phyloP scores from a whole-genome alignment of 2,329 filamentous ascomycete species.

The Gnomoniopsis sp. region DNA sequence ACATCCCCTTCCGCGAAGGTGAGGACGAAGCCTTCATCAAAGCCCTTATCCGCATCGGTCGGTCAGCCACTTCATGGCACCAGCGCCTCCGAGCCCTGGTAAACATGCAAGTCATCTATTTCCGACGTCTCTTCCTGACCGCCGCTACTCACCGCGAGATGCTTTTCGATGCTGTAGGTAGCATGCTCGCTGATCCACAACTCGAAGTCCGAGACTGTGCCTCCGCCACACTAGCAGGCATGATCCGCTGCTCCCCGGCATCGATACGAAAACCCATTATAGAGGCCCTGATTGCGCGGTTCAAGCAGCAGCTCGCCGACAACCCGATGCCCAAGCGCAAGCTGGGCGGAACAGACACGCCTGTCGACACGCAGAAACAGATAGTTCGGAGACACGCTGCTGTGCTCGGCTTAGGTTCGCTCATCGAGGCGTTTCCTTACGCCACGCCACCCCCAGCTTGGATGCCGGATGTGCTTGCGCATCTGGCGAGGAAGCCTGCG shows the following conservation, averaged over 20 bases:
- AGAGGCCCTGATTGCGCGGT: constrained; percentile 69
- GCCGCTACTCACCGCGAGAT: constrained; percentile 69
- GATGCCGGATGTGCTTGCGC: constrained; percentile 90
- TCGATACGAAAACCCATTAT: constrained; percentile 77
- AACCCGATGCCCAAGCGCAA: constrained; percentile 84
- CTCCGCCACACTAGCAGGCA: constrained; percentile 88
- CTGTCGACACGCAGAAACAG: constrained; percentile 68
- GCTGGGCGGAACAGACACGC: constrained; percentile 65
- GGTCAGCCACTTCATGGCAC: constrained; percentile 84
- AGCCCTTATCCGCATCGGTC: constrained; percentile 83
- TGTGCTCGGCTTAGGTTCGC: constrained; percentile 82
- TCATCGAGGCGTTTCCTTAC: constrained; percentile 96
- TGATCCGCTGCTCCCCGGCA: constrained; percentile 93
- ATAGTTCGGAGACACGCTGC: constrained; percentile 84
- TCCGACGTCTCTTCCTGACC: constrained; percentile 89
- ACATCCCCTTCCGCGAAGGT: constrained; percentile 85
- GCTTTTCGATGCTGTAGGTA: constrained; percentile 88
- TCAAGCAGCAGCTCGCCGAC: constrained; percentile 70
- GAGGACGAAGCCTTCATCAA: constrained; percentile 83
- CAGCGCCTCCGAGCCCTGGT: constrained; percentile 91
- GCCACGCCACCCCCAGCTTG: constrained; percentile 86
- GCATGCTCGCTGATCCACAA: constrained; percentile 88
- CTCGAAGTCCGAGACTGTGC: constrained; percentile 92
- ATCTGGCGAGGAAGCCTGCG: constrained; percentile 78
- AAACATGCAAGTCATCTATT: constrained; percentile 99